phyloP scores from a whole-genome alignment of 345 rosid species.

The Psidium guajava region DNA sequence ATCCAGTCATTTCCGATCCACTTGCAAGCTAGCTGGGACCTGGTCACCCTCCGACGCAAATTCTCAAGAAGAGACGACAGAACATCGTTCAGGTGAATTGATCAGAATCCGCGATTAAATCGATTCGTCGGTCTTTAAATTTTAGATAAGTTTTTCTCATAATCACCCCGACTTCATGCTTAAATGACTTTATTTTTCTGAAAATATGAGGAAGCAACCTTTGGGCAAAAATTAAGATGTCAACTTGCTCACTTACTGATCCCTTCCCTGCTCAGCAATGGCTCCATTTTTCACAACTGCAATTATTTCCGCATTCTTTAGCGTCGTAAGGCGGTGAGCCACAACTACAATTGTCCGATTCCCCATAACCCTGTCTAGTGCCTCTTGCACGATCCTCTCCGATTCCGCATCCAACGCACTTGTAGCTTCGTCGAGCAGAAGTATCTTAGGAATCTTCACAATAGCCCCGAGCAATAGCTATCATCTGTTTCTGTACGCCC shows the following conservation, averaged over 20 bases:
- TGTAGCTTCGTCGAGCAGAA: conserved; percentile 58
- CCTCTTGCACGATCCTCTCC: conserved; percentile 52
- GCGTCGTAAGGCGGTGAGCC: conserved; percentile 51
- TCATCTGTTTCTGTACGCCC: conserved; percentile 55
- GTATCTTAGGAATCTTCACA: conserved; percentile 47
- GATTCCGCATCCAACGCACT: conserved; percentile 64
- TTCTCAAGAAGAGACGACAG: neutral
- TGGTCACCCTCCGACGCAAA: neutral
- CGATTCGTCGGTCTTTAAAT: neutral
- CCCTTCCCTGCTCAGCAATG: conserved; percentile 48
- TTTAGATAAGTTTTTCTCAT: neutral
- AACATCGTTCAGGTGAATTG: neutral
- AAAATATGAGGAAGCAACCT: neutral
- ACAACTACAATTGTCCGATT: conserved; percentile 51
- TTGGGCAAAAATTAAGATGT: neutral
- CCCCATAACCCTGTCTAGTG: conserved; percentile 53
- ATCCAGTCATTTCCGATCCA: neutral
- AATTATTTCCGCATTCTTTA: conserved; percentile 47
- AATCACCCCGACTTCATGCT: neutral
- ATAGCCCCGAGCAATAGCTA: conserved; percentile 56
- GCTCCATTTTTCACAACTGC: conserved; percentile 61
- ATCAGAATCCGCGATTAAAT: neutral
- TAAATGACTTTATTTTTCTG: neutral
- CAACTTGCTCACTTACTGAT: neutral
- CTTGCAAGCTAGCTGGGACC: neutral